Conservation (phyloP, 768 basidiomycete species). For the Ramaria sp. region DNA sequence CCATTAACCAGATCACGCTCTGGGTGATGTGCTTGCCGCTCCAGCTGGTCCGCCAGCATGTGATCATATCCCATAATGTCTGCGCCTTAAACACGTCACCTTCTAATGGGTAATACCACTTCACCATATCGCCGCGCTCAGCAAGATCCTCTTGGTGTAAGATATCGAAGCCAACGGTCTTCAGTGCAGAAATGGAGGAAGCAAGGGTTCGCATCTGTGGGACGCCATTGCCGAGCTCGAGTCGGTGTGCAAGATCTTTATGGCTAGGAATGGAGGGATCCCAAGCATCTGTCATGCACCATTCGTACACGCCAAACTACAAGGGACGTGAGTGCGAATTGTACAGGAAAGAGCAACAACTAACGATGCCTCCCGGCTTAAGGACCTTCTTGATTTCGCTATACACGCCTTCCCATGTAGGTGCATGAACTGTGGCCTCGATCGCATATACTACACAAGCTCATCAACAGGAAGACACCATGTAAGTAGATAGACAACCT, state of each 20-base stretch:
- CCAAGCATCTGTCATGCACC: slow-evolving; percentile 97
- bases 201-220: slow-evolving; percentile 86
- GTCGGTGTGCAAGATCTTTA: slow-evolving; percentile 82
- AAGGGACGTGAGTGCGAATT: slow-evolving; percentile 25
- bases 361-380: slow-evolving; percentile 89
- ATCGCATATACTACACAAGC: slow-evolving; percentile 73
- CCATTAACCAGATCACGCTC: slow-evolving; percentile 64
- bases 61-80: slow-evolving; percentile 71
- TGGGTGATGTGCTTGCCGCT: slow-evolving; percentile 80
- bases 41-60: slow-evolving; percentile 84
- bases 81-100: slow-evolving; percentile 90
- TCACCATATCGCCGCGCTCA: slow-evolving; percentile 60
- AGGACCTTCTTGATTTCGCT: slow-evolving; percentile 86
- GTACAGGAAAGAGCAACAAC: slow-evolving; percentile 20
- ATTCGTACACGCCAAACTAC: slow-evolving; percentile 98
- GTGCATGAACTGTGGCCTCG: slow-evolving; percentile 95
- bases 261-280: slow-evolving; percentile 77
- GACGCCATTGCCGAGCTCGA: slow-evolving; percentile 94
- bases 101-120: slow-evolving; percentile 97
- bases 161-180: slow-evolving; percentile 76
- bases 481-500: slow-evolving; percentile 16
- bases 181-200: slow-evolving; percentile 64
- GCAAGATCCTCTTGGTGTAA: slow-evolving; percentile 93
- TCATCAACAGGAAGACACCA: neutral
- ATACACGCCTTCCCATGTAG: slow-evolving; percentile 92